Evolutionary conservation across 1,139 yeast genomes (phyloP).

Genomic region (Trichomonascaceae sp.): DNA sequence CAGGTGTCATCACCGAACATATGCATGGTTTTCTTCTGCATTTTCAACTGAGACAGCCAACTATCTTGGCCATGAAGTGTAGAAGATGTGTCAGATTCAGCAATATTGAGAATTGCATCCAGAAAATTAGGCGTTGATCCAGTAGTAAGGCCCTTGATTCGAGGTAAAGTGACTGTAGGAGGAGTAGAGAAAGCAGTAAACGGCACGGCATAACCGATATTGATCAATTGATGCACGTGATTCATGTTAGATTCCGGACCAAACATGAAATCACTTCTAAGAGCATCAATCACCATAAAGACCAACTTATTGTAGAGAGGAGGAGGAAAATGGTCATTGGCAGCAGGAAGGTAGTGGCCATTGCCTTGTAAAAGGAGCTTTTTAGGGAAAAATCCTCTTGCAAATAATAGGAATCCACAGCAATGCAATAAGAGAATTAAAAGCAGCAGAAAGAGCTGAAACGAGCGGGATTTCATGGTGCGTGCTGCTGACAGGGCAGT

Average conservation of each 20-base stretch:
- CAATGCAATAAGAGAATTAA: slow-evolving; percentile 39
- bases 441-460: background rate
- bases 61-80: slow-evolving; percentile 74
- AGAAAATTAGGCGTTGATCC: slow-evolving; percentile 93
- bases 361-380: slow-evolving; percentile 64
- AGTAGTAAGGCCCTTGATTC: slow-evolving; percentile 89
- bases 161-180: slow-evolving; percentile 92
- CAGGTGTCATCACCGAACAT: slow-evolving; percentile 98
- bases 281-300: slow-evolving; percentile 86
- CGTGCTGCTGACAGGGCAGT: background rate
- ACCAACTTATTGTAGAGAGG: slow-evolving; percentile 61
- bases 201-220: slow-evolving; percentile 67
- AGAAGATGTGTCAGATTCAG: slow-evolving; percentile 82
- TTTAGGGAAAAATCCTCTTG: slow-evolving; percentile 84
- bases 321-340: slow-evolving; percentile 22
- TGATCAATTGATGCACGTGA: slow-evolving; percentile 60
- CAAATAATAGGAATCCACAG: slow-evolving; percentile 54
- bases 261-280: slow-evolving; percentile 81
- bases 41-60: slow-evolving; percentile 67
- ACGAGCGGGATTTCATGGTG: slow-evolving; percentile 3
- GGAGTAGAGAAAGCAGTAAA: slow-evolving; percentile 90
- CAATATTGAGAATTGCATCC: slow-evolving; percentile 89
- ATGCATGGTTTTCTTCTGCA: slow-evolving; percentile 46
- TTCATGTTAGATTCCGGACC: slow-evolving; percentile 54
- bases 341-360: slow-evolving; percentile 30